Conservation (phyloP, 495 filamentous ascomycete genomes). For the Trichoderma erinaceum region DNA sequence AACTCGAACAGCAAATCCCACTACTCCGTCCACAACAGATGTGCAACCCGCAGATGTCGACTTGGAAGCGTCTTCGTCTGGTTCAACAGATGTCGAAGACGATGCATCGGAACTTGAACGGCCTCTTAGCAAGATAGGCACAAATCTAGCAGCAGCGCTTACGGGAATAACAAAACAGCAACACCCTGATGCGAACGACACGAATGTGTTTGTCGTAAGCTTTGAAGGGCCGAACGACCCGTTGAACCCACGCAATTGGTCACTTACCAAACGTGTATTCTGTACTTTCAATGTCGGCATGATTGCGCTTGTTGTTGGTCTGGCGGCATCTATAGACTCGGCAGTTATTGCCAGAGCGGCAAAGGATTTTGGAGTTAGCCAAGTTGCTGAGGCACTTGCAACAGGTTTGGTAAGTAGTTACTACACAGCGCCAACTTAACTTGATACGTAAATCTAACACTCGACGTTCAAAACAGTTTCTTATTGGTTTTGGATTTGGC, state of each 20-base stretch:
- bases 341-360: background rate
- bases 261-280: background rate
- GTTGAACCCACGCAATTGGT: background rate
- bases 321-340: background rate
- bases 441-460: background rate
- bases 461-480: background rate
- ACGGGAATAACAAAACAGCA: background rate
- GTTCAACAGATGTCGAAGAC: background rate
- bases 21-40: background rate
- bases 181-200: background rate
- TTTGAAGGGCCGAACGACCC: constrained; percentile 1
- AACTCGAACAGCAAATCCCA: background rate
- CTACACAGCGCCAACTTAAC: background rate
- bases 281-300: background rate
- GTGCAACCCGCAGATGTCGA: background rate
- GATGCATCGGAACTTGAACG: background rate
- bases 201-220: background rate
- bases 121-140: background rate
- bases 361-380: background rate
- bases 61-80: background rate
- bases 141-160: background rate
- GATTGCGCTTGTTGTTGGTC: background rate
- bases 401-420: background rate
- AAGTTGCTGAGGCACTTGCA: constrained; percentile 3
- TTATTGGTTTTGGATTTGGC: constrained; percentile 27